Evolutionary conservation across 805 yeast species (phyloP).

Genomic region (Schwanniomyces yamadae): DNA sequence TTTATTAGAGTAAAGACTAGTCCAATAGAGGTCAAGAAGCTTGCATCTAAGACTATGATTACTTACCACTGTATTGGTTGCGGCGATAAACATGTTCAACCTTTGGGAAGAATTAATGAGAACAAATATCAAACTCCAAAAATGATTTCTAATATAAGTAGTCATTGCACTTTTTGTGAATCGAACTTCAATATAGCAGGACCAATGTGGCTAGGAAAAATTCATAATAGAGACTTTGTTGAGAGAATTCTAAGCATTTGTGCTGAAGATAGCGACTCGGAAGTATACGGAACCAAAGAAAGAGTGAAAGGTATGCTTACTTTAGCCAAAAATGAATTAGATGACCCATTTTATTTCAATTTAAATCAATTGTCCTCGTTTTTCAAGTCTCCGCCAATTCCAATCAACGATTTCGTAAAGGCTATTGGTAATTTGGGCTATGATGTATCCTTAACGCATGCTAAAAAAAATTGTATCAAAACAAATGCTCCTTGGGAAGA

Average conservation of each 20-base stretch:
- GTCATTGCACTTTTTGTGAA: slow-evolving; percentile 69
- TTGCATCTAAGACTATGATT: slow-evolving; percentile 74
- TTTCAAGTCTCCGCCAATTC: slow-evolving; percentile 80
- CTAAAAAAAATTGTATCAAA: slow-evolving; percentile 79
- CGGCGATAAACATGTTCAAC: slow-evolving; percentile 67
- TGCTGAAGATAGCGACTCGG: slow-evolving; percentile 48
- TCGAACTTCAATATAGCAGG: slow-evolving; percentile 79
- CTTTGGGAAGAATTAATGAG: slow-evolving; percentile 56
- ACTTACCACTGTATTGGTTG: slow-evolving; percentile 88
- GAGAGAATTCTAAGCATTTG: slow-evolving; percentile 54
- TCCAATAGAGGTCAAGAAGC: slow-evolving; percentile 78
- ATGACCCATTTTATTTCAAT: slow-evolving; percentile 74
- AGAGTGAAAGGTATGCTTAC: slow-evolving; percentile 93
- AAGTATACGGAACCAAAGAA: slow-evolving; percentile 71
- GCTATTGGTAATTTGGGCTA: slow-evolving; percentile 86
- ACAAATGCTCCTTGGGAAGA: slow-evolving; percentile 86
- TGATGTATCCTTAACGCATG: slow-evolving; percentile 84
- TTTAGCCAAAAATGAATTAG: slow-evolving; percentile 70
- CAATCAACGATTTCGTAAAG: slow-evolving; percentile 66
- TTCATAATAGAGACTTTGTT: slow-evolving; percentile 72
- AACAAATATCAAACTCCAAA: slow-evolving; percentile 56
- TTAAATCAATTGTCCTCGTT: slow-evolving; percentile 75
- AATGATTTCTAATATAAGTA: slow-evolving; percentile 42
- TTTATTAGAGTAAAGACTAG: slow-evolving; percentile 75
- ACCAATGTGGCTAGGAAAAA: slow-evolving; percentile 84